These are phyloP conservation scores for Triangularia verruculosa DNA, from an alignment of 2,329 filamentous ascomycete species.

Conservation along the genomic window DNA sequence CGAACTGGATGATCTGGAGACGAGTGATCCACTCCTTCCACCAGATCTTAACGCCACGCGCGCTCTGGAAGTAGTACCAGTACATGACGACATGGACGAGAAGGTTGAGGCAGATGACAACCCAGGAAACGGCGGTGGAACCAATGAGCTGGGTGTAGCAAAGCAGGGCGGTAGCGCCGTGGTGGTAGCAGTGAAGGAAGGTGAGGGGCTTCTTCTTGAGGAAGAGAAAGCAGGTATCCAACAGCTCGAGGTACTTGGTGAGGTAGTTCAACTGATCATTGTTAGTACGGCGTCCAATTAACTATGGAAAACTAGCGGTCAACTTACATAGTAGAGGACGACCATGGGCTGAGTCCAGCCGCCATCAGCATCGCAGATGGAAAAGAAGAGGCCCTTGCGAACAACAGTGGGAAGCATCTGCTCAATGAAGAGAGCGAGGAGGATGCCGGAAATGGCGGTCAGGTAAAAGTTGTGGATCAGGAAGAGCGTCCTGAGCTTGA, in stretches of 20 bases:
- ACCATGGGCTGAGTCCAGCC: slow-evolving; percentile 94
- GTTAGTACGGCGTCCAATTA: background rate
- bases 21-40: slow-evolving; percentile 99
- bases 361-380: slow-evolving; percentile 77
- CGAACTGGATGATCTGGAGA: slow-evolving; percentile 94
- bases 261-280: slow-evolving; percentile 25
- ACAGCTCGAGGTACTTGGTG: slow-evolving; percentile 93
- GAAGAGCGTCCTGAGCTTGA: slow-evolving; percentile 86
- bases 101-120: slow-evolving; percentile 88
- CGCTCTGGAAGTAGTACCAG: slow-evolving; percentile 99
- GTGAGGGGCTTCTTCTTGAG: slow-evolving; percentile 99
- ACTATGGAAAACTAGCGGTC: background rate
- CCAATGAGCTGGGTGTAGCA: slow-evolving; percentile 98
- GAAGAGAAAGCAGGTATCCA: slow-evolving; percentile 95
- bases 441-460: slow-evolving; percentile 75
- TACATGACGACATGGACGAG: slow-evolving; percentile 98
- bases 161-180: slow-evolving; percentile 91
- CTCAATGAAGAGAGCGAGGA: slow-evolving; percentile 85
- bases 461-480: slow-evolving; percentile 96
- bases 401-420: slow-evolving; percentile 82
- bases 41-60: slow-evolving; percentile 92
- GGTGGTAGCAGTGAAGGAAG: slow-evolving; percentile 99
- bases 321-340: slow-evolving; percentile 90
- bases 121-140: slow-evolving; percentile 90
- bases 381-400: slow-evolving; percentile 78